These are phyloP conservation scores for Aristolochia contorta DNA, from an alignment of 164 flowering plant species.

Conservation along the genomic window DNA sequence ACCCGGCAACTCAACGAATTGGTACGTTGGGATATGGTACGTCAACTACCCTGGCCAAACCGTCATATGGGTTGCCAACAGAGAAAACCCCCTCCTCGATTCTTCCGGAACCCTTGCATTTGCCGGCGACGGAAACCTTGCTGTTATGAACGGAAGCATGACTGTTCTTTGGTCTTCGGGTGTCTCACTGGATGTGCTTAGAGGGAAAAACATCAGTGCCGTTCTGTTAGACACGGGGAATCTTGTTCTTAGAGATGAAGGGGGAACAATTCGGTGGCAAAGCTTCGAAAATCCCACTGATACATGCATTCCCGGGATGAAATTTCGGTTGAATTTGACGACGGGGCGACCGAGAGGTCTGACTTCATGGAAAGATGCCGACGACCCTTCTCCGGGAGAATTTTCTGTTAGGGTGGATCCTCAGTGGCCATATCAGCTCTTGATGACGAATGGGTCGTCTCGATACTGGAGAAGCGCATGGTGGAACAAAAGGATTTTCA, in stretches of 20 bases:
- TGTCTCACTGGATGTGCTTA: neutral
- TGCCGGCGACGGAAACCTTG: slow-evolving; percentile 7
- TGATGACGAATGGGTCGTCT: neutral
- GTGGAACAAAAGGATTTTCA: neutral
- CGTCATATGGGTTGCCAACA: slow-evolving; percentile 21
- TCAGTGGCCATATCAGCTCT: neutral
- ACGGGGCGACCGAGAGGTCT: slow-evolving; percentile 6
- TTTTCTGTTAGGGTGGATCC: slow-evolving; percentile 9
- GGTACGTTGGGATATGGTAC: slow-evolving; percentile 17
- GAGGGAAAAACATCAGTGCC: slow-evolving; percentile 8
- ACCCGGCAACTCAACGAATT: slow-evolving; percentile 9
- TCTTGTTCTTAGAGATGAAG: slow-evolving; percentile 43
- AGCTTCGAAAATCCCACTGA: slow-evolving; percentile 63
- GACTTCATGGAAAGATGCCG: slow-evolving; percentile 24
- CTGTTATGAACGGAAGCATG: neutral
- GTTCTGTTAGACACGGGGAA: slow-evolving; percentile 50
- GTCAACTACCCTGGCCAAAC: slow-evolving; percentile 6
- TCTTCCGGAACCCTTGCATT: slow-evolving; percentile 10
- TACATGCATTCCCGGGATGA: slow-evolving; percentile 21
- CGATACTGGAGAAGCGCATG: neutral
- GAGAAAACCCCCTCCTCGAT: slow-evolving; percentile 13
- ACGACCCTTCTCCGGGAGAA: slow-evolving; percentile 26
- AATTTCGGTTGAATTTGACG: slow-evolving; percentile 7
- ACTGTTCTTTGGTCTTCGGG: slow-evolving; percentile 8
- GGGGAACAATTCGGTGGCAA: slow-evolving; percentile 61